A percentile compares a stretch with the other conserved stretches of the same genome.
Evolutionary conservation across 2,329 filamentous ascomycete species (phyloP).

Genomic region (Dendryphion nanum): DNA sequence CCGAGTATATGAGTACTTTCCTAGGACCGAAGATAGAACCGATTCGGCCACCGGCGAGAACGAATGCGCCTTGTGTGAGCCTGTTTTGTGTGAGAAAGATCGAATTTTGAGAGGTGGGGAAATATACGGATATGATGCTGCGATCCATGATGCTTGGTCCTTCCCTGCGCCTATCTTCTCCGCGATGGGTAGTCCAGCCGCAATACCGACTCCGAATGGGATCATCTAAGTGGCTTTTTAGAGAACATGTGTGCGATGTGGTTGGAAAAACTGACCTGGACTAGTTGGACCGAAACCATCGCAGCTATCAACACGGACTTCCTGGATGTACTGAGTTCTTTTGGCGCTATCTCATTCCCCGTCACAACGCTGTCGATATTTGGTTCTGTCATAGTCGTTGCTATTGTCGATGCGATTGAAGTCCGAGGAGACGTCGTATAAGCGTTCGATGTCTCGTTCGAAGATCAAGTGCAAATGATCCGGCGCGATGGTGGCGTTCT

Average conservation of each 20-base stretch:
- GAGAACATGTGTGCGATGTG: not conserved
- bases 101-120: not conserved
- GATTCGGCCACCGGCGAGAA: slow-evolving; percentile 56
- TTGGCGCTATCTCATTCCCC: no score
- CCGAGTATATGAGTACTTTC: slow-evolving; percentile 53
- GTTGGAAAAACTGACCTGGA: not conserved
- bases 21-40: slow-evolving; percentile 61
- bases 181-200: slow-evolving; percentile 2
- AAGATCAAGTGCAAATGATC: no score
- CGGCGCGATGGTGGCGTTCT: no score
- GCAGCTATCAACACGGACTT: not conserved
- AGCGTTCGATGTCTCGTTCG: no score
- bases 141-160: slow-evolving; percentile 3
- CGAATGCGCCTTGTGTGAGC: slow-evolving; percentile 57
- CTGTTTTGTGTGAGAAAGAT: not conserved
- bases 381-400: no score
- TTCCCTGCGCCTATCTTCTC: not conserved
- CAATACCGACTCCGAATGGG: slow-evolving; percentile 5
- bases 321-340: not conserved
- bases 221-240: slow-evolving; percentile 3
- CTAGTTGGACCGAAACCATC: not conserved
- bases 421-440: no score
- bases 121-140: slow-evolving; percentile 5
- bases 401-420: no score
- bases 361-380: no score